These are phyloP conservation scores for Rosa chinensis DNA, from an alignment of 306 rosid species.

Conservation along the genomic window DNA sequence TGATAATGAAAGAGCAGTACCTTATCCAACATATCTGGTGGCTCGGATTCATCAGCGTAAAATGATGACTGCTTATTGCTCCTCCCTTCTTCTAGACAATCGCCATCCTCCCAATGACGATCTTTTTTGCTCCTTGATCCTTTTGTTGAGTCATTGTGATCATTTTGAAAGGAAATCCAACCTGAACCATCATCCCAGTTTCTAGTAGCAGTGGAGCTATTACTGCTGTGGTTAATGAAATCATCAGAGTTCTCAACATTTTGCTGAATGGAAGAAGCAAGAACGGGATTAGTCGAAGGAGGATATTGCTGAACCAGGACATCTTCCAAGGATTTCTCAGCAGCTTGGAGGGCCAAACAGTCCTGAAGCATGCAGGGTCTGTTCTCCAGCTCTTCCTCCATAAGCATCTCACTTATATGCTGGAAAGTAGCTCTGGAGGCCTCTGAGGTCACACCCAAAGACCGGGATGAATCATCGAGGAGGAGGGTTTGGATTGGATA, in stretches of 20 bases:
- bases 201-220: background rate
- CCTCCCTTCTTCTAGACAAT: constrained; percentile 27
- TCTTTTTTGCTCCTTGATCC: constrained; percentile 26
- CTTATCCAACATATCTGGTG: constrained; percentile 34
- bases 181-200: background rate
- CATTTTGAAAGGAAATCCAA: background rate
- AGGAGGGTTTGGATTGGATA: constrained; percentile 20
- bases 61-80: constrained; percentile 30
- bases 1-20: constrained; percentile 33
- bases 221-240: background rate
- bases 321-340: constrained; percentile 81
- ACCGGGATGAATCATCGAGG: constrained; percentile 13
- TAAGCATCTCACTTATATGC: constrained; percentile 69
- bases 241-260: background rate
- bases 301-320: constrained; percentile 49
- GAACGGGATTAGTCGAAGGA: constrained; percentile 13
- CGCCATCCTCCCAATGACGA: constrained; percentile 21
- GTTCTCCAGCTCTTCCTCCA: constrained; percentile 65
- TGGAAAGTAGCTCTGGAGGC: constrained; percentile 50
- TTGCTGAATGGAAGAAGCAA: constrained; percentile 17
- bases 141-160: background rate
- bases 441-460: constrained; percentile 29
- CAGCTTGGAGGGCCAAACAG: constrained; percentile 70
- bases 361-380: constrained; percentile 80
- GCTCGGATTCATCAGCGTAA: constrained; percentile 19